These are phyloP conservation scores for Candida sp. DNA, from an alignment of 1,139 yeast genomes.

Conservation along the genomic window DNA sequence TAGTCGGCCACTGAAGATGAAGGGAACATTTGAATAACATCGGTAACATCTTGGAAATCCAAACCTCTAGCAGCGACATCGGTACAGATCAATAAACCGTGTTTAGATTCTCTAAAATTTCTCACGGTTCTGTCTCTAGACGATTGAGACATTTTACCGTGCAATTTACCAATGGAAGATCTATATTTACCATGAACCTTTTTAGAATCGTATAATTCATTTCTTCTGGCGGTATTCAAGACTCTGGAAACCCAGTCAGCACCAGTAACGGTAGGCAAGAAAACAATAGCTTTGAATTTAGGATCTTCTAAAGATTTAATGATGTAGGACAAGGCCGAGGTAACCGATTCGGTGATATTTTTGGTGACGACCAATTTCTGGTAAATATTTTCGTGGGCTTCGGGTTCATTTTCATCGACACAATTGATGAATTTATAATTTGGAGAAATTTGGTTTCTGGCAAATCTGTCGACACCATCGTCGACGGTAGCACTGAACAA, in stretches of 20 bases:
- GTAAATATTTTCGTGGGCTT: slow-evolving; percentile 74
- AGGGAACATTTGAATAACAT: slow-evolving; percentile 78
- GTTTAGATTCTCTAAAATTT: slow-evolving; percentile 46
- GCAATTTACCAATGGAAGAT: slow-evolving; percentile 38
- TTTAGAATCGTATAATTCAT: slow-evolving; percentile 9
- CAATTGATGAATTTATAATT: slow-evolving; percentile 72
- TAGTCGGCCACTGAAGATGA: slow-evolving; percentile 74
- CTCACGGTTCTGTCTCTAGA: slow-evolving; percentile 58
- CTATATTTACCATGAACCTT: slow-evolving; percentile 5
- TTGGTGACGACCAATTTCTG: slow-evolving; percentile 59
- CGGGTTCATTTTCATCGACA: slow-evolving; percentile 70
- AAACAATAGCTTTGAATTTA: slow-evolving; percentile 74
- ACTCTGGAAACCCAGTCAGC: slow-evolving; percentile 45
- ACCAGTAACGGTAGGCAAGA: slow-evolving; percentile 73
- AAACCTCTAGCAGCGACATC: slow-evolving; percentile 98
- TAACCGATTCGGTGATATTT: slow-evolving; percentile 46
- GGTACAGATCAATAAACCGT: slow-evolving; percentile 72
- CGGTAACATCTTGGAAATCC: slow-evolving; percentile 84
- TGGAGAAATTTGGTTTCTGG: slow-evolving; percentile 61
- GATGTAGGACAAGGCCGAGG: slow-evolving; percentile 51
- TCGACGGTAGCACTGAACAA: slow-evolving; percentile 90
- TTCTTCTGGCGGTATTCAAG: slow-evolving; percentile 12
- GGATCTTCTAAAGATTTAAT: slow-evolving; percentile 20
- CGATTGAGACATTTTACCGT: slow-evolving; percentile 71
- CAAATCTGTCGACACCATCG: slow-evolving; percentile 60